Evolutionary conservation across 2,329 filamentous ascomycete species (phyloP), one percentile per base, ranked within the genome.

Genomic region (Orbilia ellipsospora): DNA sequence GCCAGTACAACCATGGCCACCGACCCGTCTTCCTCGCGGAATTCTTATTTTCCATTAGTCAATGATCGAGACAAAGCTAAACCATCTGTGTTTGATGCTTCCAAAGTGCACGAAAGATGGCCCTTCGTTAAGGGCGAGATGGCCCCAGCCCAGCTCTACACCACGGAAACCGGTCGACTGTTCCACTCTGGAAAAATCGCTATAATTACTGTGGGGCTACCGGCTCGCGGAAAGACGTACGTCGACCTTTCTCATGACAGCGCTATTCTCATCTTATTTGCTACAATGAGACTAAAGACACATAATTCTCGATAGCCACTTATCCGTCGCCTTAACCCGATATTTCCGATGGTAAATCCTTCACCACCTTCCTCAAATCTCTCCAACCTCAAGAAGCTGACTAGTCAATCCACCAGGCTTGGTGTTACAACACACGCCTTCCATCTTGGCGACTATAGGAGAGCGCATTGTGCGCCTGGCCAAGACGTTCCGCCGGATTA

Each of bases 341-440:
- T 99, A 99, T 84, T 86, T 99, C 52, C 89, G 94, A 83, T 99
- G 95, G 89, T 90, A 83, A 31, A 18, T 18, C 13, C 44, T 2
- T 57, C 55, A 42, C 63, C 15, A 28, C 18, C 50, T 4, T 1
- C 13, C 23, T 1, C 42, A 50, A 1, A 36, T 42, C 15, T 28
- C 7, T 15, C 28, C 23, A n/a, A 2, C 16, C 28, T 15, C 16
- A 42, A 8, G 13, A 42, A 16, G 20, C 56, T 60, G 28, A 66
- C 65, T 13, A 23, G 31, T 15, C 44, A 62, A 13, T 42, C 23
- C 31, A n/a, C 45, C 50, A 91, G 89, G 95, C 88, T 99, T 45
- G 95, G 95, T 77, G 95, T 99, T 73, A 99, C 99, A 85, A 98
- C 95, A 40, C 91, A 94, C 79, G 96, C 98, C 79, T 99, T 99